phyloP scores from a whole-genome alignment of 2,329 filamentous ascomycete genomes.

The Nigrograna mackinnonii region DNA sequence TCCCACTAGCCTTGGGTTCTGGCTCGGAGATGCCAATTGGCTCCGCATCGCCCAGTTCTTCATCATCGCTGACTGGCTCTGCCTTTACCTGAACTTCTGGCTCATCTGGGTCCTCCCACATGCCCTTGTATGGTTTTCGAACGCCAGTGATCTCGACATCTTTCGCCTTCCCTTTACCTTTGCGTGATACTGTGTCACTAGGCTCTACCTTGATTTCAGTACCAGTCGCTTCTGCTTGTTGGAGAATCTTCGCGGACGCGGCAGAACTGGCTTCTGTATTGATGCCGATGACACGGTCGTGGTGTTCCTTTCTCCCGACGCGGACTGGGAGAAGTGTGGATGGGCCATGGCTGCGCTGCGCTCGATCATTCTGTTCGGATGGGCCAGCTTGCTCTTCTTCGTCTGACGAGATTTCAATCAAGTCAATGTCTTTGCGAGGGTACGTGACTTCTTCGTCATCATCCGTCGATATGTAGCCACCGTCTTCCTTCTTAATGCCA shows the following conservation, averaged over 20 bases:
- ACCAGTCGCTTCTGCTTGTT: slow-evolving; percentile 37
- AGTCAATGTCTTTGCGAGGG: slow-evolving; percentile 59
- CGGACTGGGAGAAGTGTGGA: slow-evolving; percentile 55
- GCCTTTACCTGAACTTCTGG: slow-evolving; percentile 52
- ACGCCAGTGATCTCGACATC: slow-evolving; percentile 48
- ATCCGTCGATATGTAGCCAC: slow-evolving; percentile 51
- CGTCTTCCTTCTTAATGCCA: slow-evolving; percentile 33
- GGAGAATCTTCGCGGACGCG: slow-evolving; percentile 45
- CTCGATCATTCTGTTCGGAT: slow-evolving; percentile 21
- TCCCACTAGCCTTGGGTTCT: slow-evolving; percentile 14
- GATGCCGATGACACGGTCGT: slow-evolving; percentile 57
- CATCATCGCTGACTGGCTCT: slow-evolving; percentile 57
- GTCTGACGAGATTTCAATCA: slow-evolving; percentile 62
- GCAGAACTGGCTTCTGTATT: slow-evolving; percentile 57
- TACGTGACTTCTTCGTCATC: slow-evolving; percentile 46
- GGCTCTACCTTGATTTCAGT: slow-evolving; percentile 17
- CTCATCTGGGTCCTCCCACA: slow-evolving; percentile 48
- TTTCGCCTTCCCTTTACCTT: slow-evolving; percentile 45
- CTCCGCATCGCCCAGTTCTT: slow-evolving; percentile 32
- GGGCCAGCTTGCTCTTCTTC: slow-evolving; percentile 48
- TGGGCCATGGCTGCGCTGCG: slow-evolving; percentile 13
- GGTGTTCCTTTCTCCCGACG: slow-evolving; percentile 59
- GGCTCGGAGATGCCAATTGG: slow-evolving; percentile 20
- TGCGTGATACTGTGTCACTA: slow-evolving; percentile 23
- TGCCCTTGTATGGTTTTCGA: slow-evolving; percentile 47